Evolutionary conservation across 345 rosid genomes (phyloP), one percentile per base, ranked within the genome.

Genomic region (Hypericum perforatum): DNA sequence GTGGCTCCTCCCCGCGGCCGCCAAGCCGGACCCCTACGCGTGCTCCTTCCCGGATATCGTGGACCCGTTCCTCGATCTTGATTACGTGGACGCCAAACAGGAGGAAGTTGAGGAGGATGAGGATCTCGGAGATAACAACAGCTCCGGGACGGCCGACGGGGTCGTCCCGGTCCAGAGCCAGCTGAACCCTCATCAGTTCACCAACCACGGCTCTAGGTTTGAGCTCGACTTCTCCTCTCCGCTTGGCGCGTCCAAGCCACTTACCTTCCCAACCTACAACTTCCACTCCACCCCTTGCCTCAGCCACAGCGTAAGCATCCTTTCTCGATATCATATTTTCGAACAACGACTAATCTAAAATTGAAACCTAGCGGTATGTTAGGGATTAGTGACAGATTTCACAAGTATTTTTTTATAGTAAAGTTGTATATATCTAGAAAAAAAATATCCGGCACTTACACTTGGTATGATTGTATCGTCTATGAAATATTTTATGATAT

Each of bases 61-160:
- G 74, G 84, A 91, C 54, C 95, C 86, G 59, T 87, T 73, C 55
- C 65, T 82, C 73, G 94, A 84, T 70, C 77, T 84, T 58, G 95
- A 86, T 38, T 82, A 71, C 58, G 81, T 75, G 6, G 69, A 52
- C 9, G 79, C 73, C 43, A 85, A 82, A 63, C 75, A 84, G 44
- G 85, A 88, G 14, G 95, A 85, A 43, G 52, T 76, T 8, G 74
- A 72, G 39, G 95, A 85, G 52, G 95, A 76, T 77, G 83, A 79
- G 55, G 78, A 90, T 63, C 81, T 94, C 9, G 96, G 95, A 0
- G 32, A 22, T 22, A 22, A 22, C 32, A 22, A 22, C 32, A 22
- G 32, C 32, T 22, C 32, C 32, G 32, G 32, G 32, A 22, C 32
- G 32, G 61, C 85, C 0, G 98, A 91, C 38, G 89, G 96, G 2